Evolutionary conservation across 129 eudicot genomes (phyloP), one percentile per base, ranked within the genome.

Genomic region (Artemisia annua): DNA sequence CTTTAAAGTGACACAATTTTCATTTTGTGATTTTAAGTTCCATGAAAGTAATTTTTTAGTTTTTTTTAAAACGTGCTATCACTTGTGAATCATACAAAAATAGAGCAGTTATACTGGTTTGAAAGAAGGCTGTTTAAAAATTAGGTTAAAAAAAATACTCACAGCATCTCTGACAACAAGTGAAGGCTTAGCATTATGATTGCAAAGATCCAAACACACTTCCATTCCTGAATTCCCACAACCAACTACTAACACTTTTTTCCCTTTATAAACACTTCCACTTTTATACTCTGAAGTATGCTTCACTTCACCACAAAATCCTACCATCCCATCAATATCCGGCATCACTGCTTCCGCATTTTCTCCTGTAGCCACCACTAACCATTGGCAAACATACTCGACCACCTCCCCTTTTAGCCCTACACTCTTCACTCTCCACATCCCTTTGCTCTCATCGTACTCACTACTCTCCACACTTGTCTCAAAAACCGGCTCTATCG

Each of bases 141-240:
- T 17, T 18, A 52, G 48, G 69, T 74, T 32, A 13, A 16, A 16
- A 35, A 68, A 54, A 67, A 61, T 64, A 68, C 97, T 90, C 78
- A 94, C 98, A 12, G 97, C 87, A 84, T 94, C 92, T 70, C 92
- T 83, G 59, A 90, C 98, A 32, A 90, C 96, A 83, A 94, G 95
- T n/a, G 97, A 84, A 86, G 99, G 99, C n/a, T 63, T 81, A 20
- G 99, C 96, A 83, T 82, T 48, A 71, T 90, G 84, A 80, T 90
- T 85, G 74, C 94, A 95, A 35, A 95, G 97, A 83, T 95, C 99
- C 84, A 95, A 88, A 81, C 99, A 95, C 60, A 95, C 97, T 68
- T 95, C 99, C 99, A 95, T 95, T 55, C 99, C 99, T 20, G 99
- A 95, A 77, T 95, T 95, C 51, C 99, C 99, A 85, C 99, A 85